Conservation (phyloP, 352 stramenopile genomes). For the Globisporangium cederbergense region DNA sequence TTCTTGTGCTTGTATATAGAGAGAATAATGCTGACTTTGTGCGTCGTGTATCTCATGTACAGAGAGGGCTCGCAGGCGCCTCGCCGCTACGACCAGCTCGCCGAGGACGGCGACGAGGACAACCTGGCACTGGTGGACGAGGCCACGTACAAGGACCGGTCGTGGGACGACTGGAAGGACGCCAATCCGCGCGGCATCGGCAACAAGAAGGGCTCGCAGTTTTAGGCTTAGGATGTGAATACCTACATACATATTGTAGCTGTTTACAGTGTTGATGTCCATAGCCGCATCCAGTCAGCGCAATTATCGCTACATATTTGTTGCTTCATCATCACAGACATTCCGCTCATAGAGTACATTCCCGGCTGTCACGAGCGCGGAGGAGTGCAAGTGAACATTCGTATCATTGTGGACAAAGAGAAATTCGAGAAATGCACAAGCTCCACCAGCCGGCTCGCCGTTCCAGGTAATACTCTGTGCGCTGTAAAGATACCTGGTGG, state of each 20-base stretch:
- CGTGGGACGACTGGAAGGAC: conserved; percentile 98
- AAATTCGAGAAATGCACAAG: too few relatives aligned
- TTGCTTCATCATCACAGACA: too few relatives aligned
- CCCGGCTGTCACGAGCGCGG: too few relatives aligned
- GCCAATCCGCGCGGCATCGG: conserved; percentile 94
- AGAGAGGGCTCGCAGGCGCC: conserved; percentile 57
- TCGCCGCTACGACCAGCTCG: conserved; percentile 92
- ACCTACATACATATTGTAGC: not conserved
- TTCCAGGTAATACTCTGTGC: too few relatives aligned
- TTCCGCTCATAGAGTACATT: too few relatives aligned
- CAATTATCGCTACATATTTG: too few relatives aligned
- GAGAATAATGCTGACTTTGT: conserved; percentile 7
- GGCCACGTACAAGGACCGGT: conserved; percentile 89
- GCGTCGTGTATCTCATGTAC: conserved; percentile 5
- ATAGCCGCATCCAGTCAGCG: not conserved
- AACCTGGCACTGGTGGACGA: conserved; percentile 90
- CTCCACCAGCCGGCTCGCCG: too few relatives aligned
- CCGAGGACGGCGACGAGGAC: conserved; percentile 95
- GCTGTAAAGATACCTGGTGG: too few relatives aligned
- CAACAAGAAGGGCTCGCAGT: conserved; percentile 95
- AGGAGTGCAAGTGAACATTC: too few relatives aligned
- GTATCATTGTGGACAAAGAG: too few relatives aligned
- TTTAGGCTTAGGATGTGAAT: conserved; percentile 43
- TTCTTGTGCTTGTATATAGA: not conserved
- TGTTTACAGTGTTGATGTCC: not conserved